Evolutionary conservation across 257 asterid genomes (phyloP).

Genomic region (Solanum clarkiae): DNA sequence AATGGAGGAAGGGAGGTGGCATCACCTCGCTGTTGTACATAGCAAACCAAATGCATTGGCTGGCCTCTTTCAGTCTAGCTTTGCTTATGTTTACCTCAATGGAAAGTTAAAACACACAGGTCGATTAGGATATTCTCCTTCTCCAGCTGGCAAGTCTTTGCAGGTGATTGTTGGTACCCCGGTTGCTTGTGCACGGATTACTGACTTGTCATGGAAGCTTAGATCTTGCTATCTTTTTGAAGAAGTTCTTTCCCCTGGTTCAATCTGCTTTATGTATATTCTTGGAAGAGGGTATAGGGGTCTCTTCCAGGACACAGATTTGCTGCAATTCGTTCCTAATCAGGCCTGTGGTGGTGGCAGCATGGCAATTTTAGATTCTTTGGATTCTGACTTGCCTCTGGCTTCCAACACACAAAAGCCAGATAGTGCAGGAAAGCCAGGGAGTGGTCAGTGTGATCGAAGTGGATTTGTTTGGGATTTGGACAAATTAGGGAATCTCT

Average conservation of each 20-base stretch:
- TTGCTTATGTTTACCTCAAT: constrained; percentile 87
- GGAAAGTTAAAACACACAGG: constrained; percentile 94
- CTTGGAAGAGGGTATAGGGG: constrained; percentile 98
- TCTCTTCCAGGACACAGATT: constrained; percentile 82
- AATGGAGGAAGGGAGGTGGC: constrained; percentile 97
- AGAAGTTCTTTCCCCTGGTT: constrained; percentile 95
- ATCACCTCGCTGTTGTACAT: constrained; percentile 97
- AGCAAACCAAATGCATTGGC: constrained; percentile 99
- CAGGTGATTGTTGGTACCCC: constrained; percentile 97
- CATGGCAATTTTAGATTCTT: constrained; percentile 96
- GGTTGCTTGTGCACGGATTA: constrained; percentile 55
- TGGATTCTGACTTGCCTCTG: constrained; percentile 67
- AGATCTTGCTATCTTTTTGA: constrained; percentile 94
- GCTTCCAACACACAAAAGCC: constrained; percentile 59
- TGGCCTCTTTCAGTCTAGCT: constrained; percentile 93
- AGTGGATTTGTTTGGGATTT: constrained; percentile 98
- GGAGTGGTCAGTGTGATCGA: constrained; percentile 59
- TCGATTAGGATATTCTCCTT: constrained; percentile 91
- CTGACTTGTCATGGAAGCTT: constrained; percentile 89
- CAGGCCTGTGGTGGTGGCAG: constrained; percentile 99
- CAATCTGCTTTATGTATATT: constrained; percentile 92
- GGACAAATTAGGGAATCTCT: constrained; percentile 72
- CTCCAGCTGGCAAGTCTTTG: constrained; percentile 87
- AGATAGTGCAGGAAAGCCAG: constrained; percentile 62
- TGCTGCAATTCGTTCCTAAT: constrained; percentile 86